Conservation (phyloP, 257 asterid genomes). For the Cordia subcordata region DNA sequence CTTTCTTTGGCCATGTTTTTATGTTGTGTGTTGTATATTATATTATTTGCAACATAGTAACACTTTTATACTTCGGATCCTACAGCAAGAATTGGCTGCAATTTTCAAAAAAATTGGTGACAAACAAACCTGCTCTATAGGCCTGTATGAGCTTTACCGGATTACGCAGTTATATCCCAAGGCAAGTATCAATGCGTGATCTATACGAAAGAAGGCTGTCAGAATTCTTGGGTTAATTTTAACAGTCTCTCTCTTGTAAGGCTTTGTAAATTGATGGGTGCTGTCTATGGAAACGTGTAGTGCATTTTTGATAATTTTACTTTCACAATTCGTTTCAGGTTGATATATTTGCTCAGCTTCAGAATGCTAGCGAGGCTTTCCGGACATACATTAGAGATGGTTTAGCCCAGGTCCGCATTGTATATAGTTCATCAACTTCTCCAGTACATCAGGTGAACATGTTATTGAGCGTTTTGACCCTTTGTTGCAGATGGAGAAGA, state of each 20-base stretch:
- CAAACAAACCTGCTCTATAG: conserved; percentile 97
- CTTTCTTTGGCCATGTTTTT: not conserved
- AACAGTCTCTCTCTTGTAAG: no score
- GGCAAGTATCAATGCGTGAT: conserved; percentile 29
- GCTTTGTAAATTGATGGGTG: no score
- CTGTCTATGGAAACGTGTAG: not conserved
- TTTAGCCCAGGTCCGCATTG: conserved; percentile 71
- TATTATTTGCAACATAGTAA: not conserved
- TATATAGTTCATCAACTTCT: not conserved
- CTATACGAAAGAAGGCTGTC: no score
- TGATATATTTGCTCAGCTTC: conserved; percentile 93
- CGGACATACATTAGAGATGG: conserved; percentile 97
- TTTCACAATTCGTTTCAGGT: conserved; percentile 48
- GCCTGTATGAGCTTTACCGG: conserved; percentile 91
- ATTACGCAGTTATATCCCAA: conserved; percentile 94
- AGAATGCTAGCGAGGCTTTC: conserved; percentile 97
- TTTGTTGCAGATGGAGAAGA: conserved; percentile 88
- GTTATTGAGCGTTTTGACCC: conserved; percentile 7
- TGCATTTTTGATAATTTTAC: not conserved
- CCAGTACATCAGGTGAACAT: not conserved
- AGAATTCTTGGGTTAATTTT: no score
- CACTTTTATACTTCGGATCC: conserved; percentile 16
- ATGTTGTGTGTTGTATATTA: conserved; percentile 4
- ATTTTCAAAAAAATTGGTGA: conserved; percentile 98
- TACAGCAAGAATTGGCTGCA: conserved; percentile 98